Conservation (phyloP, 2,329 filamentous ascomycete genomes). For the Aureobasidium sp. region DNA sequence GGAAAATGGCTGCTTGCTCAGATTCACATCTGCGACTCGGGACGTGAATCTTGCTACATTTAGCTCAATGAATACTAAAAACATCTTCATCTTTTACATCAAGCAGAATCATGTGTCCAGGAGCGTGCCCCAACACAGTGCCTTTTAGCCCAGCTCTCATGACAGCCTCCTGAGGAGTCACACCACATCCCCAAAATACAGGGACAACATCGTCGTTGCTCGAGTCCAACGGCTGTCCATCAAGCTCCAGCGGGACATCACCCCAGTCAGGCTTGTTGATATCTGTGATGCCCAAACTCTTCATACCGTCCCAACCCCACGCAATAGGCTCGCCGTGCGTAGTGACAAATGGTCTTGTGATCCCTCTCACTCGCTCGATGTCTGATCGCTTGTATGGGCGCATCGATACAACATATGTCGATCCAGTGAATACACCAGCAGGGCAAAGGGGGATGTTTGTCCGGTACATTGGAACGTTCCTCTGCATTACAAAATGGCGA, state of each 20-base stretch:
- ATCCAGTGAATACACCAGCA: conserved; percentile 50
- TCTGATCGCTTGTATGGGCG: conserved; percentile 47
- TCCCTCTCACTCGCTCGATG: conserved; percentile 45
- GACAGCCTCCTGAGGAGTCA: conserved; percentile 59
- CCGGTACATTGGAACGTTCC: conserved; percentile 56
- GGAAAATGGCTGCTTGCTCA: no score
- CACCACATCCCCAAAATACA: conserved; percentile 59
- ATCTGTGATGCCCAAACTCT: conserved; percentile 48
- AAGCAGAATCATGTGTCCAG: conserved; percentile 55
- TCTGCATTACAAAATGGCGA: conserved; percentile 41
- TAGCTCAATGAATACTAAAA: neutral
- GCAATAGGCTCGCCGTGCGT: conserved; percentile 60
- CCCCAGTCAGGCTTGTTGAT: conserved; percentile 52
- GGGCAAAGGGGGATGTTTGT: conserved; percentile 51
- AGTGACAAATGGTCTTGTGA: conserved; percentile 48
- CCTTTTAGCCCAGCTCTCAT: conserved; percentile 50
- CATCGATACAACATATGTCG: conserved; percentile 57
- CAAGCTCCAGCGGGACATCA: conserved; percentile 36
- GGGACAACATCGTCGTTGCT: conserved; percentile 42
- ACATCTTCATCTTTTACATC: conserved; percentile 43
- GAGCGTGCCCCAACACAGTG: conserved; percentile 53
- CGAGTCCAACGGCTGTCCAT: conserved; percentile 25
- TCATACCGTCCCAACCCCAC: conserved; percentile 55
- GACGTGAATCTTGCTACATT: neutral
- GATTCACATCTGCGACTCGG: no score